Evolutionary conservation across 371 early-diverging fungal genomes (phyloP).

Genomic region (Choanephora cucurbitarum): DNA sequence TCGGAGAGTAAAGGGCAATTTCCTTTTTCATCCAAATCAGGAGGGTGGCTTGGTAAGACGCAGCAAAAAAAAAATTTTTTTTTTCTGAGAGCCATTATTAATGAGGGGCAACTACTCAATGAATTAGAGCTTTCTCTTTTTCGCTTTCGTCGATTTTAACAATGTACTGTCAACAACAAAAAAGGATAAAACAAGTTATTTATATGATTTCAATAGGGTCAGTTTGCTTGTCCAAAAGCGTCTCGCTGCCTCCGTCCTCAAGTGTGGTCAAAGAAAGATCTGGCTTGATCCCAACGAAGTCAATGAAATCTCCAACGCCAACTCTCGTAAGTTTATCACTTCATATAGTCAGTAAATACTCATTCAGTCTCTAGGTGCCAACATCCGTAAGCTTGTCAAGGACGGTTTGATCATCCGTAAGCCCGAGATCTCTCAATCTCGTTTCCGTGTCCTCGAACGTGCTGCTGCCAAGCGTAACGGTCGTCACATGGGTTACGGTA

Average conservation of each 20-base stretch:
- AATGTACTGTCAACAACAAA: slow-evolving; percentile 11
- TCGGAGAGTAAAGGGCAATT: too few relatives aligned
- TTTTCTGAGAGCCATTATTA: background rate
- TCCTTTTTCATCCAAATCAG: too few relatives aligned
- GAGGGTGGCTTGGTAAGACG: background rate
- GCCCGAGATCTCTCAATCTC: slow-evolving; percentile 92
- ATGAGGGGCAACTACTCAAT: slow-evolving; percentile 1
- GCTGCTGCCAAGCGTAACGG: slow-evolving; percentile 97
- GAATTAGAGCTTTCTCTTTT: slow-evolving; percentile 12
- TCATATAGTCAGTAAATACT: background rate
- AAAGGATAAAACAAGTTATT: too few relatives aligned
- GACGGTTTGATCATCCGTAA: slow-evolving; percentile 98
- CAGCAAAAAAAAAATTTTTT: background rate
- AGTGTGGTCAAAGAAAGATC: slow-evolving; percentile 99
- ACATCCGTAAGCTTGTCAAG: slow-evolving; percentile 96
- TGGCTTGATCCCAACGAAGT: slow-evolving; percentile 99
- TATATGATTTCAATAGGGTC: slow-evolving; percentile 57
- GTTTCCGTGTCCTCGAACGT: slow-evolving; percentile 95
- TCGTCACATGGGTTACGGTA: slow-evolving; percentile 99
- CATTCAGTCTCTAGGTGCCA: slow-evolving; percentile 68
- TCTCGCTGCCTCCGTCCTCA: slow-evolving; percentile 97
- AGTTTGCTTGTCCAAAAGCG: slow-evolving; percentile 91
- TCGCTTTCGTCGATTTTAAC: slow-evolving; percentile 2
- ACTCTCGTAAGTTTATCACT: slow-evolving; percentile 81
- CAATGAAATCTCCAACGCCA: slow-evolving; percentile 95